Evolutionary conservation across 106 monocot genomes (phyloP).

Genomic region (Xerophyta viscosa): DNA sequence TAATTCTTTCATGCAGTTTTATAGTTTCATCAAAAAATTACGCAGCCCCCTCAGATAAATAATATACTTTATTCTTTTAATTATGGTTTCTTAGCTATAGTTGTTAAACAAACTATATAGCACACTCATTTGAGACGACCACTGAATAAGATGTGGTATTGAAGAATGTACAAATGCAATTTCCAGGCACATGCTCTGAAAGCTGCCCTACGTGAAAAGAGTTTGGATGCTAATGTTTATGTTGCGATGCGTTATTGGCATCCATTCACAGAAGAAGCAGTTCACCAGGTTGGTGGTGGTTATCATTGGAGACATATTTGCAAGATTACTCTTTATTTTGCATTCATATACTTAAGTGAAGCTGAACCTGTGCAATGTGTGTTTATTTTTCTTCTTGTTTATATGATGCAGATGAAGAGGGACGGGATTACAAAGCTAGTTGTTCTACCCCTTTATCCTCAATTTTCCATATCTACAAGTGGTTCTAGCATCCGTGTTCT

Average conservation of each 20-base stretch:
- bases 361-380: too few species aligned
- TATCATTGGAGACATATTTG: too few species aligned
- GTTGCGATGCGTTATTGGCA: conserved; percentile 95
- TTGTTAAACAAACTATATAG: too few species aligned
- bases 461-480: conserved; percentile 89
- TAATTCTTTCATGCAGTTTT: too few species aligned
- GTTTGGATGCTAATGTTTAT: conserved; percentile 64
- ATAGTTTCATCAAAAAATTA: too few species aligned
- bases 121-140: too few species aligned
- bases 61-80: too few species aligned
- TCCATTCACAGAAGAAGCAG: conserved; percentile 93
- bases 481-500: conserved; percentile 81
- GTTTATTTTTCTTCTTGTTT: neutral
- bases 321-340: neutral
- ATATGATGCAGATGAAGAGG: conserved; percentile 70
- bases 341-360: neutral
- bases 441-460: conserved; percentile 89
- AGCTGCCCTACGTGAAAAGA: conserved; percentile 56
- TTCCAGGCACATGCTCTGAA: conserved; percentile 72
- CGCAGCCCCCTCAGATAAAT: too few species aligned
- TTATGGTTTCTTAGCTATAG: too few species aligned
- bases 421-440: conserved; percentile 75
- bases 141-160: too few species aligned
- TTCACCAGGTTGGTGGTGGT: conserved; percentile 54
- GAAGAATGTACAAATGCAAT: too few species aligned